Base-by-base conservation (phyloP, 2,329 filamentous ascomycete genomes). In the Ambrosiella cleistominuta region DNA sequence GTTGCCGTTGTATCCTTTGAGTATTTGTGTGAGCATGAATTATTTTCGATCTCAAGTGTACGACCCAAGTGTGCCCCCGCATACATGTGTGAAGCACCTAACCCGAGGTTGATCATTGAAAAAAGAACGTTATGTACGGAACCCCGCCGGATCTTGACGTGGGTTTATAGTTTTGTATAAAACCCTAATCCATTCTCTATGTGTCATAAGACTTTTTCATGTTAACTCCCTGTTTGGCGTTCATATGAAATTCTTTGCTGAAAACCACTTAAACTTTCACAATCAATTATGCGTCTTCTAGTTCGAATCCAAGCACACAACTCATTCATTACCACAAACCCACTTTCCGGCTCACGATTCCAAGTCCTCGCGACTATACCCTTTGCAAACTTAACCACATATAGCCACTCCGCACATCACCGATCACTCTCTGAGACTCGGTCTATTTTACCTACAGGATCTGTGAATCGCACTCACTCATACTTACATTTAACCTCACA, bases 401-500 rank as follows among this genome's bases (percentile, higher is more conserved):
- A 13, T n/a, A 51, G 17, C 35, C 17, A 51, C 11, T 36, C 27
- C 47, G 47, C 47, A 15, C 47, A 51, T 51, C 47, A 51, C 27
- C 19, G 19, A 19, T 49, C 15, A 9, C 15, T 19, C 47, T 51
- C 47, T 27, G 47, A 51, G 9, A 11, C 47, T 36, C 47, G 8
- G 27, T 51, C 27, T 11, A 27, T 27, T 35, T 12, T 36, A 9
- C 27, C 19, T 6, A 15, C 9, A 36, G 5, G 13, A 54, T 35
- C 52, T 1, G 52, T 39, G 52, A 8, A 35, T 38, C 17, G 3
- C 7, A 40, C 47, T 38, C 45, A 40, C 19, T 42, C 40, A 39
- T 37, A 39, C n/a, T 19, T 38, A 59, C 35, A 50, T 36, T 38
- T 38, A 59, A 15, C 40, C 39, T 38, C 44, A 54, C 44, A 51